These are phyloP conservation scores for Ophiostoma novo-ulmi DNA, from an alignment of 2,329 filamentous ascomycete species.

Conservation along the genomic window DNA sequence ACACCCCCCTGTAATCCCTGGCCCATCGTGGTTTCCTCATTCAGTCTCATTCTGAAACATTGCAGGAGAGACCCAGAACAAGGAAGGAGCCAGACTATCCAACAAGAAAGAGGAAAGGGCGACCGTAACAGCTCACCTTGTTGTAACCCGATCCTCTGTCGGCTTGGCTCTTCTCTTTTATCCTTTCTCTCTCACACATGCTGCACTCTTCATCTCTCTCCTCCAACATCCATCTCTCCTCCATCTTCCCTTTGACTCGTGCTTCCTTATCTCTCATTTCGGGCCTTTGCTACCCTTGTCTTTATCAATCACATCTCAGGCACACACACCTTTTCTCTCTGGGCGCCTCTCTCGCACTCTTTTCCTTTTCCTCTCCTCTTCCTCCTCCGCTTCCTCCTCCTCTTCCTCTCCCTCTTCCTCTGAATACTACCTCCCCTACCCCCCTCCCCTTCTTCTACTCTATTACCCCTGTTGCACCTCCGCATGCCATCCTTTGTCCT, in stretches of 20 bases:
- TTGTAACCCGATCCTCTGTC: background rate
- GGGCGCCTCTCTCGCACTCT: background rate
- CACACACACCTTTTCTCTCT: background rate
- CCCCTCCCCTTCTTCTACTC: background rate
- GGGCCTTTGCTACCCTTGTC: constrained; percentile 4
- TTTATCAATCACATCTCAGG: background rate
- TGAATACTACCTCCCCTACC: background rate
- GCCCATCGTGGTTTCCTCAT: constrained; percentile 23
- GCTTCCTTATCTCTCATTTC: background rate
- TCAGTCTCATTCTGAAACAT: constrained; percentile 27
- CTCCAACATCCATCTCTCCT: background rate
- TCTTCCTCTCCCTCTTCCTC: background rate
- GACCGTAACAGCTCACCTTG: constrained; percentile 4
- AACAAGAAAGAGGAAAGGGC: background rate
- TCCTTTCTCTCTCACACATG: background rate
- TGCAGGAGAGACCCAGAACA: constrained; percentile 20
- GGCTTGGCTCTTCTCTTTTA: background rate
- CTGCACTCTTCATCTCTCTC: background rate
- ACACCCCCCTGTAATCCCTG: constrained; percentile 15
- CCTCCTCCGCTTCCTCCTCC: background rate
- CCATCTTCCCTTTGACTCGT: background rate
- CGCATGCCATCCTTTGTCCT: constrained; percentile 18
- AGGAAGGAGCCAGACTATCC: constrained; percentile 12
- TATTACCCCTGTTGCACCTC: background rate
- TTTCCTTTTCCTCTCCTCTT: background rate